These are phyloP conservation scores for Lineolata rhizophorae DNA, from an alignment of 495 filamentous ascomycete genomes.

Conservation along the genomic window DNA sequence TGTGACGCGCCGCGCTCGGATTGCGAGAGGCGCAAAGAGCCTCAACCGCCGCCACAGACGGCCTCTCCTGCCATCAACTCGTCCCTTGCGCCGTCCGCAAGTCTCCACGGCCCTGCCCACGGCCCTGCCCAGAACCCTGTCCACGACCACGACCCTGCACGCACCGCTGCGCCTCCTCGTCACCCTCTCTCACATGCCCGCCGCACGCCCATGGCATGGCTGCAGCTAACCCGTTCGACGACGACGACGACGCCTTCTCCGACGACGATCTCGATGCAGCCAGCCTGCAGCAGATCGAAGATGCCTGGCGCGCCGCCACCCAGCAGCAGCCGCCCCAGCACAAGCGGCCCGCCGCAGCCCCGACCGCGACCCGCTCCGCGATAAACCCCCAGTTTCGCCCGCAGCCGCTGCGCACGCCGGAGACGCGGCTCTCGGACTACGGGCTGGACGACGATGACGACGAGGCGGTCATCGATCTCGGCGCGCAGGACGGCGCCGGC, in stretches of 20 bases:
- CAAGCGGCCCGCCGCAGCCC: not conserved
- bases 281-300: conserved; percentile 30
- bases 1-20: too few relatives aligned
- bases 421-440: conserved; percentile 17
- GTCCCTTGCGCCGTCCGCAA: too few relatives aligned
- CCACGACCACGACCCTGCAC: not conserved
- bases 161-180: not conserved
- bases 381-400: not conserved
- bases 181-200: not conserved
- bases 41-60: too few relatives aligned
- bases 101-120: too few relatives aligned
- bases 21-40: too few relatives aligned
- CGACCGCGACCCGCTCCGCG: not conserved
- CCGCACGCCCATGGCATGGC: not conserved
- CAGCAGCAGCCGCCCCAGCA: not conserved
- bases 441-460: conserved; percentile 18
- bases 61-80: too few relatives aligned
- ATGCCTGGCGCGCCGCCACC: conserved; percentile 8
- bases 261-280: conserved; percentile 30
- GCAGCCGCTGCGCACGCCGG: conserved; percentile 5
- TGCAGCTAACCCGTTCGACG: not conserved
- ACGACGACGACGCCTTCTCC: not conserved
- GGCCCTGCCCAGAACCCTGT: not conserved
- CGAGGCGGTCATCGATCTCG: conserved; percentile 18
- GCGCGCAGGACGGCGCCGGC: not conserved